Percentiles rank a stretch among this genome's conserved stretches.
phyloP scores from a whole-genome alignment of 2,329 filamentous ascomycete species.

The Colletotrichum shisoi region DNA sequence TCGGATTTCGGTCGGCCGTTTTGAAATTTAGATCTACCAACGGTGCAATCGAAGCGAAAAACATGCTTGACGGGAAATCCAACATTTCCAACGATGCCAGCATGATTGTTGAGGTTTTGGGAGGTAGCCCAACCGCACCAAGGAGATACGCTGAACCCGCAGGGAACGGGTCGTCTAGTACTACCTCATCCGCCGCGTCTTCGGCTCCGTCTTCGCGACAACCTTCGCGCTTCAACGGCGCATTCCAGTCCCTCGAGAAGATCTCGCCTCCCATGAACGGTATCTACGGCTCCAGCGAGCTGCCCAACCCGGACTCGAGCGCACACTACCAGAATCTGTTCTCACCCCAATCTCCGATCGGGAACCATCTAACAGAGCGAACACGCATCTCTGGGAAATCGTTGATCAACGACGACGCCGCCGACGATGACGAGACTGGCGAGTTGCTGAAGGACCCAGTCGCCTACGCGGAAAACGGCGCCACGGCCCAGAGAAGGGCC shows the following conservation, averaged over 20 bases:
- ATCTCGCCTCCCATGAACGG: conserved; percentile 68
- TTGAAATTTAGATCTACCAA: conserved; percentile 61
- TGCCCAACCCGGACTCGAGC: conserved; percentile 64
- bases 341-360: conserved; percentile 76
- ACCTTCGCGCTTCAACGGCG: conserved; percentile 64
- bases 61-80: conserved; percentile 64
- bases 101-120: conserved; percentile 66
- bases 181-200: conserved; percentile 54
- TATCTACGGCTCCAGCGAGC: conserved; percentile 62
- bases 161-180: conserved; percentile 42
- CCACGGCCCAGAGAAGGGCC: conserved; percentile 64
- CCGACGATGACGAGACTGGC: conserved; percentile 74
- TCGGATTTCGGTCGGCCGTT: conserved; percentile 60
- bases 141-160: conserved; percentile 44
- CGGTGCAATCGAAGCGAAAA: conserved; percentile 66
- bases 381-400: conserved; percentile 71
- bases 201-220: conserved; percentile 60
- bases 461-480: conserved; percentile 75
- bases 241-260: conserved; percentile 68
- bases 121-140: conserved; percentile 49
- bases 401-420: conserved; percentile 71
- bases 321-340: conserved; percentile 70
- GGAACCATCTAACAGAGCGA: conserved; percentile 71
- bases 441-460: conserved; percentile 76
- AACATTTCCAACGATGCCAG: conserved; percentile 60